Conservation (phyloP, 1,284 basidiomycete genomes). For the Puccinia coronata region DNA sequence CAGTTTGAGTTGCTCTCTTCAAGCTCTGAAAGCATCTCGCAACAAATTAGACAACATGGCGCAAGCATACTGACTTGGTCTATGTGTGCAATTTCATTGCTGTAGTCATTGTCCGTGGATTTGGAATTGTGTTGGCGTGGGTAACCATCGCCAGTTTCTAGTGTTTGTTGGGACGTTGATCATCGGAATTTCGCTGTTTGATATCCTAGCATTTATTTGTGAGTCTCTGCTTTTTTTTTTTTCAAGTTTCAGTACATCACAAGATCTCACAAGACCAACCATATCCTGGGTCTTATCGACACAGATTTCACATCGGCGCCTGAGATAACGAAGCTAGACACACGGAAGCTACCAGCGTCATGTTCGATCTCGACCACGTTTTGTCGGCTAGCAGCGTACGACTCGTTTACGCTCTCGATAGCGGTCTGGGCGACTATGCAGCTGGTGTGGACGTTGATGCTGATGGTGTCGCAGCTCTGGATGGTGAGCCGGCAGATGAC, state of each 20-base stretch:
- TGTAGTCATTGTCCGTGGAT: conserved; percentile 94
- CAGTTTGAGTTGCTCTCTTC: conserved; percentile 78
- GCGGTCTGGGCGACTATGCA: conserved; percentile 84
- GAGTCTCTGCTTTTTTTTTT: conserved; percentile 58
- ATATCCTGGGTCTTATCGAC: conserved; percentile 59
- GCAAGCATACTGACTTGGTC: neutral
- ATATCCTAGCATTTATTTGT: conserved; percentile 80
- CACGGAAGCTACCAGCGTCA: conserved; percentile 66
- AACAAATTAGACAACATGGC: neutral
- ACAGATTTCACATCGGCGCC: conserved; percentile 60
- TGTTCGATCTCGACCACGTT: conserved; percentile 71
- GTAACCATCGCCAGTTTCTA: conserved; percentile 93
- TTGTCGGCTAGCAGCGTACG: conserved; percentile 62
- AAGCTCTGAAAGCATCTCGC: too few species aligned
- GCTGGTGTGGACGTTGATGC: conserved; percentile 85
- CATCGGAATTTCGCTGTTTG: conserved; percentile 74
- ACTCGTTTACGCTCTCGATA: conserved; percentile 81
- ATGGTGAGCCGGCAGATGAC: conserved; percentile 94
- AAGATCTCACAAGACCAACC: neutral
- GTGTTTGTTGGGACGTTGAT: conserved; percentile 84
- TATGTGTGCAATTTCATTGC: conserved; percentile 1
- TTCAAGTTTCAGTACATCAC: neutral
- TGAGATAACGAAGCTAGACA: conserved; percentile 61
- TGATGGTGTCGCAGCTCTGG: conserved; percentile 83
- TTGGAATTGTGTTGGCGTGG: conserved; percentile 97